Base-by-base conservation (phyloP, 805 yeast genomes). In the Ascoidea tarda region DNA sequence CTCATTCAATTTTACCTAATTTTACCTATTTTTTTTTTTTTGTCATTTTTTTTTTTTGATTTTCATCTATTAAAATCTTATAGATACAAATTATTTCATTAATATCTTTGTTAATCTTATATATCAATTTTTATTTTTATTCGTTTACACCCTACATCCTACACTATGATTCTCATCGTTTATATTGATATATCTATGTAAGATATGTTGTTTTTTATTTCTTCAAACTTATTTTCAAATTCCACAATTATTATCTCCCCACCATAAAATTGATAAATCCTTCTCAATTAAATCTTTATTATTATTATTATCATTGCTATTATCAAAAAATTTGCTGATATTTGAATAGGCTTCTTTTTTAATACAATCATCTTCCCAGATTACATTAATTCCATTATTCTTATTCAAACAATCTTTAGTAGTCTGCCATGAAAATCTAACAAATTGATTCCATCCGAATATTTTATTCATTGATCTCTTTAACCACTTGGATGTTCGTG, bases 381-480 rank as follows among this genome's bases (percentile, higher is more conserved):
- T 74, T 52, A 88, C 78, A 1, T 70, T 70, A 0, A 74, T 68
- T 4, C 78, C 80, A 0, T 74, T 75, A 48, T 73, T 69, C 46
- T 73, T 76, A 10, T 72, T 73, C 46, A 91, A 66, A 45, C 86
- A 72, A 56, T 87, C 95, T 58, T 78, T 80, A 1, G 96, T 80
- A 0, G 99, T 93, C 60, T 87, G 93, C 99, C 99, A 93, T 46
- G 95, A 87, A 61, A 83, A 93, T 50, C 99, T 69, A 6, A 84
- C 74, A 6, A 85, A 76, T 5, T 71, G 66, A 51, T 79, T 75
- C 98, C 98, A 93, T 0, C 98, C 98, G 66, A 87, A 87, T 12
- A 91, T 70, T 12, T 75, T 76, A 63, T 87, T 87, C 33, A 86
- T 78, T 31, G 74, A 70, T 0, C 66, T 58, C 46, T 76, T 73